These are phyloP conservation scores for Hippophae rhamnoides DNA, from an alignment of 306 rosid species.

Conservation along the genomic window DNA sequence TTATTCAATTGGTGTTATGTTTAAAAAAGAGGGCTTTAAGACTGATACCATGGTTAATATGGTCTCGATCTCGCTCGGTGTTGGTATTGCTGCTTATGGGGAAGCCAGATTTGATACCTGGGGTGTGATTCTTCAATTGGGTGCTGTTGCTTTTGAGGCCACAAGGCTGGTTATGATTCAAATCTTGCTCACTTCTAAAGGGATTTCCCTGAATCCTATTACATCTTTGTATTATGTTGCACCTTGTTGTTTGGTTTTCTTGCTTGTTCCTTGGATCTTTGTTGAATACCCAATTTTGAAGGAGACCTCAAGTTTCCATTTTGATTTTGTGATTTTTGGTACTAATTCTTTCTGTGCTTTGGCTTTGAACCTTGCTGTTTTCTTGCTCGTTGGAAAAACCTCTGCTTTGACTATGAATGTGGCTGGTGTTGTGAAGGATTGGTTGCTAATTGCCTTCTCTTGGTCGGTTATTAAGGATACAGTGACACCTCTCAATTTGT, in stretches of 20 bases:
- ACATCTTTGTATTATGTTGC: slow-evolving; percentile 75
- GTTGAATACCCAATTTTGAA: slow-evolving; percentile 57
- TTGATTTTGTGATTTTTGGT: slow-evolving; percentile 56
- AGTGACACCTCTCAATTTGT: slow-evolving; percentile 65
- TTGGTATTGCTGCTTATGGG: slow-evolving; percentile 78
- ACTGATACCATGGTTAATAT: slow-evolving; percentile 67
- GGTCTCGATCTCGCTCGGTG: slow-evolving; percentile 79
- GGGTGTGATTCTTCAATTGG: slow-evolving; percentile 68
- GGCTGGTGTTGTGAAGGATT: slow-evolving; percentile 85
- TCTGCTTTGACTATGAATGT: slow-evolving; percentile 89
- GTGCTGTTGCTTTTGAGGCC: slow-evolving; percentile 83
- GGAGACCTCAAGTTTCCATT: slow-evolving; percentile 49
- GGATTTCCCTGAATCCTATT: slow-evolving; percentile 74
- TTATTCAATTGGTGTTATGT: slow-evolving; percentile 61
- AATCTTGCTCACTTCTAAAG: slow-evolving; percentile 70
- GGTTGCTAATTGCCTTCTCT: slow-evolving; percentile 79
- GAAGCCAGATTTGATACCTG: slow-evolving; percentile 69
- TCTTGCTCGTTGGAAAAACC: slow-evolving; percentile 75
- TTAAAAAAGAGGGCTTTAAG: slow-evolving; percentile 54
- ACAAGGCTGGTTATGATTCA: slow-evolving; percentile 85
- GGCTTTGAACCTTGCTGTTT: slow-evolving; percentile 73
- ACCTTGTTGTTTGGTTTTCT: slow-evolving; percentile 61
- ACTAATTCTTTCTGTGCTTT: slow-evolving; percentile 75
- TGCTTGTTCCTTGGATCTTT: slow-evolving; percentile 62
- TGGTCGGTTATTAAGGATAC: slow-evolving; percentile 92